Base-by-base conservation (phyloP, 2,329 filamentous ascomycete species). In the Fusarium albidum region DNA sequence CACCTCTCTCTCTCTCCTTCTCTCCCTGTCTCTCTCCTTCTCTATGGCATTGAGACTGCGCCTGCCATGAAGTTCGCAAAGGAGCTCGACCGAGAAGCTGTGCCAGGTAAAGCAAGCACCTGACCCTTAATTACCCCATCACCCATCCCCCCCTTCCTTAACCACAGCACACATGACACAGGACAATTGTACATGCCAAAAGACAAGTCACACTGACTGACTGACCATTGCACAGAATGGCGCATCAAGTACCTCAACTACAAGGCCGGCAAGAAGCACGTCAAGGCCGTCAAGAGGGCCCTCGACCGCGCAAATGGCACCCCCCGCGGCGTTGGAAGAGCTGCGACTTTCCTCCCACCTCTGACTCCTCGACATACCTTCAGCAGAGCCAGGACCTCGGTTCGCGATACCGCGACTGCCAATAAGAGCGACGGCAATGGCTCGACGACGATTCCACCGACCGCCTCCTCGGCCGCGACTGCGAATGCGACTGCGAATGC, bases 191-290 rank as follows among this genome's bases (percentile, higher is more conserved):
- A n/a, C n/a, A 6, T n/a, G 26, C 18, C 13, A 39, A 27, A 39
- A 6, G 15, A 39, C 5, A 10, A 27, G 21, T 9, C 9, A 15
- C 6, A n/a, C 10, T 12, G 6, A 58, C 49, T n/a, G n/a, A 29
- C 35, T 55, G 32, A 61, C 47, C 31, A 27, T 40, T 15, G 10
- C 42, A 41, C 63, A 88, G 85, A 98, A 84, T 98, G 94, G 94
- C 86, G 90, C 68, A 84, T 88, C 72, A 96, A 96, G 74, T 98
- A 97, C 73, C 83, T 98, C 65, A 86, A 97, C 75, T 98, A 98
- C 81, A 96, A 96, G 82, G 87, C 87, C 50, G 94, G 92, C 55
- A 98, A 98, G 77, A 97, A 97, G 77, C 89, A 92, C 71, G 82
- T 98, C 73, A 98, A 97, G 74, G 87, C 86, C 50, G 87, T 97